Base-by-base conservation (phyloP, 23 red algal species). In the Cyanidioschyzon merolae region DNA sequence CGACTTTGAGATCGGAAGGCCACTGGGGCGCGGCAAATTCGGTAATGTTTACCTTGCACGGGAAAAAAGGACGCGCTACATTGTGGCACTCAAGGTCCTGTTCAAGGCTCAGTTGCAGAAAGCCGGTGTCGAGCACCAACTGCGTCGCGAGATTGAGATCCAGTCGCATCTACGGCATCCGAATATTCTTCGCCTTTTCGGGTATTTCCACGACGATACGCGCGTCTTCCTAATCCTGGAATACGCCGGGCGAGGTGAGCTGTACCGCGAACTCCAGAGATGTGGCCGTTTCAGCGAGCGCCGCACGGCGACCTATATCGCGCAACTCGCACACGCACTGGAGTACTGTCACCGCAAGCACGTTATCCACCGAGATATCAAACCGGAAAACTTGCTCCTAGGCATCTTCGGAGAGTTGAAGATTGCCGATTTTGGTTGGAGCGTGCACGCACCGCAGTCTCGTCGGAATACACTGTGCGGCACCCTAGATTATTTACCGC, bases 381-480 rank as follows among this genome's bases (percentile, higher is more conserved):
- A 98, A 80, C 94, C 94, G 1, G 94, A 98, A 59, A 98, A 98
- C 37, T 82, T 98, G 57, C 86, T 98, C 71, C 59, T 98, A 57
- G 88, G 85, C 37, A 58, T 91, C 12, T 79, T 79, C 37, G 88
- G 94, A 36, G 88, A 98, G 67, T 79, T 98, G 76, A 98, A 98
- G 59, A 98, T 98, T 41, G 94, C 94, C 30, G 94, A 91, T 63
- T 98, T 98, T 68, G 94, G 94, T 59, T 98, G 94, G 94, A 88
- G 83, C 63, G 94, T 98, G 37, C 94, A 98, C 76, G 85, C 94
- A 1, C 94, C 94, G 29, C 68, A 80, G 38, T 82, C 88, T 24
- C 88, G 94, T 0, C 76, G 94, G 29, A 79, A 27, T 37, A 98
- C 94, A 0, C 75, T 98, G 67, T 98, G 94, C 40, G 94, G 94